phyloP scores from a whole-genome alignment of 2,329 filamentous ascomycete genomes.

The Akanthomyces uredinophilus region DNA sequence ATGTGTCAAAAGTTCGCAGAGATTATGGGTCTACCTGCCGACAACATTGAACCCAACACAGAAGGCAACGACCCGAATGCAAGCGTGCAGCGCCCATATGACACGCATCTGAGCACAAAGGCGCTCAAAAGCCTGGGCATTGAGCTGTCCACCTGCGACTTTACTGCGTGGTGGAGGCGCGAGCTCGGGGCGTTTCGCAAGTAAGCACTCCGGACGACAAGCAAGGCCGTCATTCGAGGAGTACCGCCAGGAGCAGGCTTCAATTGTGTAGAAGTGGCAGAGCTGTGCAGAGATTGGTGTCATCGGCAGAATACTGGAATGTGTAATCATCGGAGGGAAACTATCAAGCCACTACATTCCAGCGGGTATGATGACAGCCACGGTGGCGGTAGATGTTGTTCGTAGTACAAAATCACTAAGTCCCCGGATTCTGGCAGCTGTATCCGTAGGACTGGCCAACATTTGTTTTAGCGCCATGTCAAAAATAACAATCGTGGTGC shows the following conservation, averaged over 20 bases:
- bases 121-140: constrained; percentile 69
- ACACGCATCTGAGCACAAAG: constrained; percentile 79
- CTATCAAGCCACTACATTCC: neutral
- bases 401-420: neutral
- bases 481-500: neutral
- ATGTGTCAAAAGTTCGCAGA: constrained; percentile 75
- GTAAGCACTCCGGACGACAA: constrained; percentile 26
- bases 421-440: neutral
- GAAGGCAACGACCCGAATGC: constrained; percentile 68
- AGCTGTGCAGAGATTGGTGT: neutral
- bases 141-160: constrained; percentile 67
- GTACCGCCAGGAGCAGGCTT: neutral
- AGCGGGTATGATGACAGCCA: neutral
- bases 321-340: neutral
- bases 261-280: neutral
- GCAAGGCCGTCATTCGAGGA: neutral
- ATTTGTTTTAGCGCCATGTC: neutral
- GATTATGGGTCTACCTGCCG: constrained; percentile 69
- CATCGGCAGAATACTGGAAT: neutral
- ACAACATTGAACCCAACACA: constrained; percentile 63
- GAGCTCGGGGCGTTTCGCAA: constrained; percentile 55
- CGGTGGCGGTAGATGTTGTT: neutral
- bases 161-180: constrained; percentile 74
- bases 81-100: constrained; percentile 73
- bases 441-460: neutral